Conservation (phyloP, 768 basidiomycete genomes). For the Mycena amicta region DNA sequence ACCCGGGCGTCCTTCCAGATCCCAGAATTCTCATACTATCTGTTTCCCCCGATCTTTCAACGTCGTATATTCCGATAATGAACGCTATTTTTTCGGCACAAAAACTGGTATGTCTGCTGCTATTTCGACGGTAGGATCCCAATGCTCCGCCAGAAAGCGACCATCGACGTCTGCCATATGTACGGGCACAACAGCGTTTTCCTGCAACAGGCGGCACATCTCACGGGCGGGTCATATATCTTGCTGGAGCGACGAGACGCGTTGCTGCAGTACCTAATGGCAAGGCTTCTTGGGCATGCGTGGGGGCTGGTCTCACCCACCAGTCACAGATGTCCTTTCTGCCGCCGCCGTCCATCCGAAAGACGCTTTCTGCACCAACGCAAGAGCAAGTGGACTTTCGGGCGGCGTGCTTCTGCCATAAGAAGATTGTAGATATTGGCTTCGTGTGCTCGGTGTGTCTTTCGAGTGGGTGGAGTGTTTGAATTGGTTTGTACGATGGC, state of each 20-base stretch:
- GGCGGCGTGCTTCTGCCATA: slow-evolving; percentile 98
- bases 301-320: slow-evolving; percentile 2
- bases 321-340: slow-evolving; percentile 63
- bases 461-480: slow-evolving; percentile 67
- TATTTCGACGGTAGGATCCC: no score
- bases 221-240: slow-evolving; percentile 94
- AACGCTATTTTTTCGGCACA: slow-evolving; percentile 99
- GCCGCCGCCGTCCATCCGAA: slow-evolving; percentile 69
- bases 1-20: slow-evolving; percentile 37
- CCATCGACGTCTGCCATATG: slow-evolving; percentile 94
- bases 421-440: slow-evolving; percentile 93
- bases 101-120: slow-evolving; percentile 73
- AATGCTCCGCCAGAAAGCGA: slow-evolving; percentile 75
- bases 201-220: slow-evolving; percentile 94
- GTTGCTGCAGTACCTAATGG: slow-evolving; percentile 90
- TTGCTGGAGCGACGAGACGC: slow-evolving; percentile 79
- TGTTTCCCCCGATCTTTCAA: slow-evolving; percentile 86
- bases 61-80: slow-evolving; percentile 98
- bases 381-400: slow-evolving; percentile 97
- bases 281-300: slow-evolving; percentile 35
- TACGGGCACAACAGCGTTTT: slow-evolving; percentile 91
- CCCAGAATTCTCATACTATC: slow-evolving; percentile 69
- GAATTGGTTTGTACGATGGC: slow-evolving; percentile 4
- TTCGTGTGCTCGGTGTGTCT: slow-evolving; percentile 99
- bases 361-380: slow-evolving; percentile 79